Conservation (phyloP, 2,329 filamentous ascomycete species). For the Arachnomyces sp. region DNA sequence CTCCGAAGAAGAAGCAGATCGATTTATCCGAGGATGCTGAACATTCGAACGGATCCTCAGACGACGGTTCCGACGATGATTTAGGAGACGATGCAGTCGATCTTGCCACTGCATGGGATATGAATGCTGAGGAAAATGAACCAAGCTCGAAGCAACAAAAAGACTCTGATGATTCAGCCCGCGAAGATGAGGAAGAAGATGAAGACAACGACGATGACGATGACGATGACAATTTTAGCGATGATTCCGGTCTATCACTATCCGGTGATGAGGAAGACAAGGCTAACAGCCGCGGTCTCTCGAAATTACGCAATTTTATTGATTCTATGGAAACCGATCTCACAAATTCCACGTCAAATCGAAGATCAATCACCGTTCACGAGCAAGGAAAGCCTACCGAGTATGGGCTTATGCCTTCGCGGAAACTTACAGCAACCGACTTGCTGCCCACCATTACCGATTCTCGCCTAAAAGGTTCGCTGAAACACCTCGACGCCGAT, state of each 20-base stretch:
- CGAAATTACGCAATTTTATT: constrained; percentile 61
- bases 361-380: constrained; percentile 43
- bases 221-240: constrained; percentile 37
- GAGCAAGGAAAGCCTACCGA: constrained; percentile 58
- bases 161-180: constrained; percentile 38
- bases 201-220: constrained; percentile 39
- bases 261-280: constrained; percentile 43
- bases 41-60: constrained; percentile 24
- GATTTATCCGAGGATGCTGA: constrained; percentile 45
- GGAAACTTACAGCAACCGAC: constrained; percentile 68
- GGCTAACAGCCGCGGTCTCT: constrained; percentile 46
- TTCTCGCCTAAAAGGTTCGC: constrained; percentile 65
- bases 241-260: constrained; percentile 44
- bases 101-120: constrained; percentile 55
- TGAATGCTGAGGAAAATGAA: constrained; percentile 40
- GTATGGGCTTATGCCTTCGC: constrained; percentile 49
- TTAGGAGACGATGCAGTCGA: constrained; percentile 58
- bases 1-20: constrained; percentile 28
- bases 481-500: constrained; percentile 58
- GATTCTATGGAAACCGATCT: constrained; percentile 51
- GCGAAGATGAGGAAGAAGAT: constrained; percentile 42
- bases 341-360: constrained; percentile 23
- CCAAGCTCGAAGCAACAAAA: constrained; percentile 25
- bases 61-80: constrained; percentile 53
- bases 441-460: constrained; percentile 67